phyloP scores from a whole-genome alignment of 1,139 yeast genomes.

The Taphrina confusa region DNA sequence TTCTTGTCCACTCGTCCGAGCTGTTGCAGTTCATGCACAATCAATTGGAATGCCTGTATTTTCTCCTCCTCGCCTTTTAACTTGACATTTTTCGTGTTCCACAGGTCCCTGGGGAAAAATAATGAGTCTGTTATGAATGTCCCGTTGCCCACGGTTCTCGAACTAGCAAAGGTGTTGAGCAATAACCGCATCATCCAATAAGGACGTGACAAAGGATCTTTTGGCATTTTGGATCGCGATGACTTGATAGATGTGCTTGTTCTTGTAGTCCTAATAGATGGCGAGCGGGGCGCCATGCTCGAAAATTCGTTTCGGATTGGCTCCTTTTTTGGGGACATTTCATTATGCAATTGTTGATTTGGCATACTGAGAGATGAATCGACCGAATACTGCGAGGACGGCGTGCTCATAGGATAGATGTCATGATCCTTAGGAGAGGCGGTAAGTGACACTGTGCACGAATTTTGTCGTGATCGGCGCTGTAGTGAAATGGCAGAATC shows the following conservation, averaged over 20 bases:
- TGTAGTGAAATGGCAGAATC: neutral
- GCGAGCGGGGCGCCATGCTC: neutral
- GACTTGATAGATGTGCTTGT: neutral
- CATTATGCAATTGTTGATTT: neutral
- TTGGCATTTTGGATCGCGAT: constrained; percentile 5
- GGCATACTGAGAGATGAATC: neutral
- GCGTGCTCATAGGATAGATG: neutral
- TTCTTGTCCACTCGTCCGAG: constrained; percentile 26
- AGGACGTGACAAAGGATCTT: constrained; percentile 19
- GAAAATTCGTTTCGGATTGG: neutral
- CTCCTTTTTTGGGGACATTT: too few species aligned
- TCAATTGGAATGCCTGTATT: constrained; percentile 25
- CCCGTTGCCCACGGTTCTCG: constrained; percentile 10
- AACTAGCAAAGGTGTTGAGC: constrained; percentile 19
- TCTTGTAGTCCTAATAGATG: neutral
- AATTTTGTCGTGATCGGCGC: constrained; percentile 1
- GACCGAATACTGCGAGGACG: neutral
- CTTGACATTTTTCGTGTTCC: constrained; percentile 30
- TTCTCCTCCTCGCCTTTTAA: constrained; percentile 36
- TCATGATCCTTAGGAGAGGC: neutral
- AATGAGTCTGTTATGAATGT: constrained; percentile 17
- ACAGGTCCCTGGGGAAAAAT: constrained; percentile 29
- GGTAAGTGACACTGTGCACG: neutral
- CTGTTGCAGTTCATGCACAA: constrained; percentile 18
- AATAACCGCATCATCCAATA: constrained; percentile 34